Conservation (phyloP, 2,329 filamentous ascomycete genomes). For the Alternaria postmessia region DNA sequence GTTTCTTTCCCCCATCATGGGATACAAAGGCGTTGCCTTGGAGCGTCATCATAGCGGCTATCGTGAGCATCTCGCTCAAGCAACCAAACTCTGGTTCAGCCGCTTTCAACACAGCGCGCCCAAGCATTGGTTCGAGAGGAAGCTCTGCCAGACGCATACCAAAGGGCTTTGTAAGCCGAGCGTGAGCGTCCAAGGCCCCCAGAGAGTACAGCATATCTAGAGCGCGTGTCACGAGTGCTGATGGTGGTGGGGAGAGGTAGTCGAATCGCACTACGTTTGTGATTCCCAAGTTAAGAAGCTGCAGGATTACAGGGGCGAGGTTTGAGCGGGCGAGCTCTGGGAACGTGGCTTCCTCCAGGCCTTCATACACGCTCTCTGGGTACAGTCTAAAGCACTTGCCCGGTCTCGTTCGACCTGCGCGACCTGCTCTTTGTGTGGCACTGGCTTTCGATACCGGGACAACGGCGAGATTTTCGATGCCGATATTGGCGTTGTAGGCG, state of each 20-base stretch:
- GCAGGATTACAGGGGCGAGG: slow-evolving; percentile 84
- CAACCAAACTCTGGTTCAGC: slow-evolving; percentile 71
- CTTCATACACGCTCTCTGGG: slow-evolving; percentile 75
- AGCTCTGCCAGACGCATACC: slow-evolving; percentile 92
- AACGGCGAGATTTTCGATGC: slow-evolving; percentile 86
- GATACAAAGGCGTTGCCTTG: slow-evolving; percentile 85
- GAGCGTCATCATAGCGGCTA: slow-evolving; percentile 91
- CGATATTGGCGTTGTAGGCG: slow-evolving; percentile 81
- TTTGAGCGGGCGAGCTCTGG: slow-evolving; percentile 95
- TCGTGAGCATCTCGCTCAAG: slow-evolving; percentile 84
- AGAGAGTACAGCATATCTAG: slow-evolving; percentile 88
- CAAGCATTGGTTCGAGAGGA: slow-evolving; percentile 94
- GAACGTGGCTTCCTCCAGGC: slow-evolving; percentile 74
- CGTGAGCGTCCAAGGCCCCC: slow-evolving; percentile 86
- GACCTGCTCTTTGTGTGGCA: slow-evolving; percentile 87
- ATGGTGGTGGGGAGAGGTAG: slow-evolving; percentile 85
- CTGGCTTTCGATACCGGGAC: slow-evolving; percentile 88
- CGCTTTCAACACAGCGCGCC: slow-evolving; percentile 81
- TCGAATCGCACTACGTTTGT: slow-evolving; percentile 93
- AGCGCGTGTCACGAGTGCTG: slow-evolving; percentile 83
- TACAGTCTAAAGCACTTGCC: slow-evolving; percentile 96
- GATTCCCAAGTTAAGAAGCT: slow-evolving; percentile 93
- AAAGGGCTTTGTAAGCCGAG: slow-evolving; percentile 87
- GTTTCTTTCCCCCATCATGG: slow-evolving; percentile 78
- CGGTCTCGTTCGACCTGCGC: slow-evolving; percentile 85